Base-by-base conservation (phyloP, 78 protist genomes). In the Emiliania huxleyi region DNA sequence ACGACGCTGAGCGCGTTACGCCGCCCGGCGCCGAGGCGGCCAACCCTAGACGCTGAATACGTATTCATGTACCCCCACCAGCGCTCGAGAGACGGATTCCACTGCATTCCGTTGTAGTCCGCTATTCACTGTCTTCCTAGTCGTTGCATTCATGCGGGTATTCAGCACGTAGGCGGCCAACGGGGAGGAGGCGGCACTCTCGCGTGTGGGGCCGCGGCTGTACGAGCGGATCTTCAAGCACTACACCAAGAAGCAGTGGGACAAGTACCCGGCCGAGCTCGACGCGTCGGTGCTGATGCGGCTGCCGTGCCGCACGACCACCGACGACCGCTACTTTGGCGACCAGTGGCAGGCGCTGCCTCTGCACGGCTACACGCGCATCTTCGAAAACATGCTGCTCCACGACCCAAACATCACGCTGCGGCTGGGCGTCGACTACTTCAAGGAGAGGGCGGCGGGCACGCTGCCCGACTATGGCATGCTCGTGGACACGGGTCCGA, bases 201-300 rank as follows among this genome's bases (percentile, higher is more conserved):
- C 94, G 21, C 91, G 94, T 37, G 94, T 93, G 37, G 94, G 94
- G 18, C 92, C 94, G 19, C 62, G 0, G 38, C 94, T 93, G 43
- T 93, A 93, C 94, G 94, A 87, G 75, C 15, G 52, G 45, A 87
- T 93, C 91, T 93, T 93, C 91, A 87, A 93, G 92, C 94, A 87
- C 91, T 93, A 93, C 91, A 93, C 94, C 46, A 85, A 87, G 73
- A 93, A 93, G 91, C 94, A 93, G 69, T 93, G 94, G 94, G 91
- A 87, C 87, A 93, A 93, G 91, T 87, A 93, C 81, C 94, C 94
- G 38, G 49, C 90, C 19, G 94, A 93, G 69, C 94, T 93, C 69
- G 94, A 87, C 49, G 83, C 90, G 90, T 93, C 94, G 37, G 94
- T 93, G 37, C 0, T 87, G 35, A 35, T 69, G 81, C 91, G 94